phyloP scores from a whole-genome alignment of 169 alveolate genomes.

The Blepharisma undulans region DNA sequence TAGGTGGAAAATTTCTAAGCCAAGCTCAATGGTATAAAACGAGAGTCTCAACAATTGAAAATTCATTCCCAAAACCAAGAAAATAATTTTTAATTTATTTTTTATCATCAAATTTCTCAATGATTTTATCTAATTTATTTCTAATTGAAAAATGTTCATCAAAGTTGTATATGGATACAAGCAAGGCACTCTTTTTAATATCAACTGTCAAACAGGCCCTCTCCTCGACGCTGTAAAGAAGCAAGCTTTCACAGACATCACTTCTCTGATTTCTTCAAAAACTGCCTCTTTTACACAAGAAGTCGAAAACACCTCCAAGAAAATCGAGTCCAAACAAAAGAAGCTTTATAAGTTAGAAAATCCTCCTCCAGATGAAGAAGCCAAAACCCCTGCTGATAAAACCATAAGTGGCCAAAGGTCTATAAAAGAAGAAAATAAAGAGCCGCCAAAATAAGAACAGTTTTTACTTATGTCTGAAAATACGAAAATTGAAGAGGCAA shows the following conservation, averaged over 20 bases:
- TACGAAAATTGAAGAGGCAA: constrained; percentile 43
- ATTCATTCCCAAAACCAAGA: not conserved
- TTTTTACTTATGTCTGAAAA: not conserved
- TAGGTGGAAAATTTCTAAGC: not conserved
- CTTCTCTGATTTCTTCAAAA: constrained; percentile 39
- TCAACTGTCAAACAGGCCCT: constrained; percentile 64
- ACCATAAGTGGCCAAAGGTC: not conserved
- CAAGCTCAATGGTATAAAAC: not conserved
- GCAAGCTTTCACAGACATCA: constrained; percentile 51
- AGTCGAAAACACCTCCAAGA: constrained; percentile 36
- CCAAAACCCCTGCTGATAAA: constrained; percentile 38
- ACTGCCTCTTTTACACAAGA: constrained; percentile 50
- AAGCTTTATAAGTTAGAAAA: constrained; percentile 48
- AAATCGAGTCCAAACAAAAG: constrained; percentile 38
- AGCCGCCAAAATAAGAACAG: constrained; percentile 40
- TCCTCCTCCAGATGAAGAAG: constrained; percentile 46
- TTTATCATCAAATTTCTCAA: too few species aligned
- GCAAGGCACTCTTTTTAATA: constrained; percentile 56
- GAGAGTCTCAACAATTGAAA: not conserved
- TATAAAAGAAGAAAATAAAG: constrained; percentile 9
- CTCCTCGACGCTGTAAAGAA: constrained; percentile 49
- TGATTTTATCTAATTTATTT: not conserved
- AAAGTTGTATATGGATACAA: constrained; percentile 59
- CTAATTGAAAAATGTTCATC: constrained; percentile 38
- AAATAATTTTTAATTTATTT: too few species aligned